Base-by-base conservation (phyloP, 108 stramenopile species). In the Pelagomonas calceolata region DNA sequence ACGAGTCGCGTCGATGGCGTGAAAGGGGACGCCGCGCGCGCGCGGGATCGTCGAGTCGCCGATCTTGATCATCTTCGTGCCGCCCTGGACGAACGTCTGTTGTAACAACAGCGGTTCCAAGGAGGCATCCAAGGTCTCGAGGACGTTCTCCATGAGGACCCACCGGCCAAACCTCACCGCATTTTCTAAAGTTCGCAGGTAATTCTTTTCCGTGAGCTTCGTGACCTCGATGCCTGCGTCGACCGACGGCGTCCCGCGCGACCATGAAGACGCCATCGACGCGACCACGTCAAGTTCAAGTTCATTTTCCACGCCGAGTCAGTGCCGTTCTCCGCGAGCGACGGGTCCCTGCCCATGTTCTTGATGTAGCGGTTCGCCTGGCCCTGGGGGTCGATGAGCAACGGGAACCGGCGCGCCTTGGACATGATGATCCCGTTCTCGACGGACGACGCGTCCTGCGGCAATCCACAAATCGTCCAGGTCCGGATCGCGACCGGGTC, bases 401-500 rank as follows among this genome's bases (percentile, higher is more conserved):
- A 74, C 26, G 81, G 81, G 73, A 77, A 81, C n/a, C 81, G 71
- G 0, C 81, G 77, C 30, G 72, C 77, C 21, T 30, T 12, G 15
- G 81, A 36, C 74, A 35, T 78, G 77, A 86, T 81, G 67, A 87
- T 85, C 21, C 83, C 86, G 72, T 87, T 87, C 76, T 87, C 81
- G 0, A 80, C 75, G 21, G 79, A 81, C 67, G 82, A 63, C 43
- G 80, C 45, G 66, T 87, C 86, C 26, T 83, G 63, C 14, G 86
- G 86, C 33, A 87, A 70, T 7, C 80, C 82, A 30, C 63, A 70
- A 17, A 83, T 70, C 44, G 82, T 76, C 85, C 84, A 85, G 81
- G 85, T 72, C n/a, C 83, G 75, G 60, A 84, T 84, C 30, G 67
- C 64, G 37, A 84, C 83, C 4, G 81, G 77, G 34, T 78, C 81